Evolutionary conservation across 352 stramenopile genomes (phyloP), one percentile per base, ranked within the genome.

Genomic region (Pythium utonaiense): DNA sequence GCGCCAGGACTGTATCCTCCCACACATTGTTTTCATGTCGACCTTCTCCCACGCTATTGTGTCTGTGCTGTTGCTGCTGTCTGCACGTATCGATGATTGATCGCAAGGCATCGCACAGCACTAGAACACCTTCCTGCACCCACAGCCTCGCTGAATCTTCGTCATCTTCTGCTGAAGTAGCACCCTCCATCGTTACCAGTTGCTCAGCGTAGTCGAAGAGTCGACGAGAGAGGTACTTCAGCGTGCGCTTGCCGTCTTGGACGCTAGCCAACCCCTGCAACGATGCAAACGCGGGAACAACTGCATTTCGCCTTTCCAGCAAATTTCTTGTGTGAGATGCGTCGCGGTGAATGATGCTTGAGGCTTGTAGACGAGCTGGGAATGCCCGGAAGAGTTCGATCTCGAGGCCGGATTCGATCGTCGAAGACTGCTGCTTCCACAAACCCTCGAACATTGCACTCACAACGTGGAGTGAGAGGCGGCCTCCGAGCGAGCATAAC

Each of bases 331-430:
- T 8, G 41, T 49, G 41, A 22, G 13, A 16, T 8, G 16, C 17
- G 7, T 49, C 21, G 19, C 22, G 41, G 13, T 7, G 7, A 22
- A 49, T 30, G 41, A 17, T 49, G 21, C 41, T 30, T 6, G 41
- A 49, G 3, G 21, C 41, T 6, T 30, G 41, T 5, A 68, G 17
- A 14, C 33, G 61, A 2, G 53, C 61, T 21, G 54, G 53, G 52
- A 89, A 74, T 24, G 78, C 61, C 55, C 66, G 64, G 3, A 91
- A 63, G 28, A 91, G 57, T 34, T 74, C 56, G 50, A 84, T 67
- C 34, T 91, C 78, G 4, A 86, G 67, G 22, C 64, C 50, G 6
- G 83, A 45, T 16, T 74, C 57, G 19, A 91, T 38, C 8, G 57
- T 41, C 1, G 50, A 60, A 1, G 60, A 17, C 9, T 73, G 53